Conservation (phyloP, 495 filamentous ascomycete genomes). For the Peziza echinospora region DNA sequence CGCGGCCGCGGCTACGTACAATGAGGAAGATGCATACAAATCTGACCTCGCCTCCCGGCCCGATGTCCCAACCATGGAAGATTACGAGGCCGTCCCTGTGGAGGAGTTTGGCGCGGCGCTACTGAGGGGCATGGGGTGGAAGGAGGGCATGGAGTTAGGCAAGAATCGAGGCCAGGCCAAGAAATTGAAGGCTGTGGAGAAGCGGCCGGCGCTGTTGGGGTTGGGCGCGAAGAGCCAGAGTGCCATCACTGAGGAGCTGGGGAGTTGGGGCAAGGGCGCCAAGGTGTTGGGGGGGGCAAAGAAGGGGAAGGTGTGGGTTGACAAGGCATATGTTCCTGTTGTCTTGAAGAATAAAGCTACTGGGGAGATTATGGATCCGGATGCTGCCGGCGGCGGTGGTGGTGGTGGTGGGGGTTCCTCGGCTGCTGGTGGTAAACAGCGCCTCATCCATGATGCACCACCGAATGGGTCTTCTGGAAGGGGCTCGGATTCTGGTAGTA, state of each 20-base stretch:
- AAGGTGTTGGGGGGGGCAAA: slow-evolving; percentile 35
- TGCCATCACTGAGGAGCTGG: slow-evolving; percentile 36
- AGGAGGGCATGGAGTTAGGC: slow-evolving; percentile 54
- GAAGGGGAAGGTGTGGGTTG: slow-evolving; percentile 23
- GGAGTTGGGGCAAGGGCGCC: slow-evolving; percentile 48
- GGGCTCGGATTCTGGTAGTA: slow-evolving; percentile 9
- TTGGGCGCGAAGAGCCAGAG: slow-evolving; percentile 46
- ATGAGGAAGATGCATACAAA: slow-evolving; percentile 49
- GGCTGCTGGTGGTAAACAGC: neutral
- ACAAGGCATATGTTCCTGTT: slow-evolving; percentile 43
- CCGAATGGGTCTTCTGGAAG: too few species aligned
- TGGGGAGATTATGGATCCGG: slow-evolving; percentile 36
- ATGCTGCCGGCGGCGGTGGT: slow-evolving; percentile 19
- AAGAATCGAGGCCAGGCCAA: slow-evolving; percentile 26
- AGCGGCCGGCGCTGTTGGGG: slow-evolving; percentile 59
- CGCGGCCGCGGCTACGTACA: slow-evolving; percentile 14
- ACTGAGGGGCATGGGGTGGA: slow-evolving; percentile 84
- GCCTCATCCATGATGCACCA: too few species aligned
- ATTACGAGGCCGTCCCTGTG: slow-evolving; percentile 72
- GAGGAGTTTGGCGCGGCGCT: slow-evolving; percentile 84
- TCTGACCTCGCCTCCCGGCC: slow-evolving; percentile 48
- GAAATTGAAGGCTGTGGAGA: slow-evolving; percentile 30
- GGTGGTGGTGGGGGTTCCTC: slow-evolving; percentile 23
- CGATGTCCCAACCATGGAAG: slow-evolving; percentile 51
- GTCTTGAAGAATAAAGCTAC: slow-evolving; percentile 43